These are phyloP conservation scores for Entomophthora muscae DNA, from an alignment of 371 early-diverging fungal genomes.

Conservation along the genomic window DNA sequence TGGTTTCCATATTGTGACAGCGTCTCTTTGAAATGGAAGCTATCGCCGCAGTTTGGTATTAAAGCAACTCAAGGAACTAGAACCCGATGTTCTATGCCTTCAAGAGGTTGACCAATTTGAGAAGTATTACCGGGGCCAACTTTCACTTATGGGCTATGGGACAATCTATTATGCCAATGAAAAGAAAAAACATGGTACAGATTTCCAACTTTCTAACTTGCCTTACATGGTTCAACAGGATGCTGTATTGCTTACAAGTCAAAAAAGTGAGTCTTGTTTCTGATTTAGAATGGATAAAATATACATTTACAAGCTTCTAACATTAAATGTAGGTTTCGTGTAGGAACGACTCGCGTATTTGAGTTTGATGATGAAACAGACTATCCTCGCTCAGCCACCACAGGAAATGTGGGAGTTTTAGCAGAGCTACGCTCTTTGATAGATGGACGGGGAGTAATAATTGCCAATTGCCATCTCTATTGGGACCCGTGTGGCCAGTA, in stretches of 20 bases:
- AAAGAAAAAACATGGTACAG: conserved; percentile 1
- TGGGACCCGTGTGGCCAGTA: background rate
- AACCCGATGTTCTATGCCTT: background rate
- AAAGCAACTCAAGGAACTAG: background rate
- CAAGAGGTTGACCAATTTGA: conserved; percentile 1
- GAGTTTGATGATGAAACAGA: background rate
- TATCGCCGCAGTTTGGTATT: background rate
- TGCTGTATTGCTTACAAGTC: conserved; percentile 2
- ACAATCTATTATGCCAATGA: background rate
- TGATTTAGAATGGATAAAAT: no score
- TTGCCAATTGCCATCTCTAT: conserved; percentile 2
- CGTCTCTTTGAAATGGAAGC: background rate
- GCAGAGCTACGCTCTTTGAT: background rate
- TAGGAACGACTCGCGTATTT: background rate
- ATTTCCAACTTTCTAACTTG: no score
- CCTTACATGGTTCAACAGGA: no score
- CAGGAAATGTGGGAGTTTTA: background rate
- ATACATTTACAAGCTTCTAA: no score
- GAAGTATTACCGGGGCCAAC: background rate
- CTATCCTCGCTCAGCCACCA: background rate
- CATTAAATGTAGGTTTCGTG: no score
- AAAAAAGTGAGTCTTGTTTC: conserved; percentile 1
- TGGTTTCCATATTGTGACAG: conserved; percentile 2
- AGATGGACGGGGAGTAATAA: background rate
- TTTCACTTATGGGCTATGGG: background rate